Percentiles rank a stretch among this genome's conserved stretches.
Evolutionary conservation across 2,329 filamentous ascomycete genomes (phyloP).

Genomic region (Fusarium chaquense): DNA sequence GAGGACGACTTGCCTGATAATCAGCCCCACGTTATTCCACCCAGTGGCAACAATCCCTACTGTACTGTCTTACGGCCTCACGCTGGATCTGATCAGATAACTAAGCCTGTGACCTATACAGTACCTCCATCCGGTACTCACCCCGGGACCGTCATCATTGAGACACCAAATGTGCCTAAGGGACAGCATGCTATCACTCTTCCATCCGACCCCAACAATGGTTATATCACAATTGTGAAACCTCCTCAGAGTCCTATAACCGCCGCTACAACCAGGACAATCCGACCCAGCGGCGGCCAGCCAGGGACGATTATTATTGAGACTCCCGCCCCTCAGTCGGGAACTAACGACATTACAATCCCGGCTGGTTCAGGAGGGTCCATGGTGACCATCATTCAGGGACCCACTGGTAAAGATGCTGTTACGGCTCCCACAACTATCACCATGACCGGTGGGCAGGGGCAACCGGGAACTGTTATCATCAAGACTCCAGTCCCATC

Average conservation of each 20-base stretch:
- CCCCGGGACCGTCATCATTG: conserved; percentile 29
- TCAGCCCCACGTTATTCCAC: conserved; percentile 23
- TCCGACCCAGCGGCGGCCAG: conserved; percentile 1
- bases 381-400: conserved; percentile 21
- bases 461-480: conserved; percentile 30
- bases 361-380: conserved; percentile 23
- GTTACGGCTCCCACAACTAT: conserved; percentile 24
- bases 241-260: conserved; percentile 22
- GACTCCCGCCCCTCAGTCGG: conserved; percentile 22
- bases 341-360: conserved; percentile 27
- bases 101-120: conserved; percentile 30
- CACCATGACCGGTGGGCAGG: conserved; percentile 18
- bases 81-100: conserved; percentile 22
- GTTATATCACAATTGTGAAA: conserved; percentile 30
- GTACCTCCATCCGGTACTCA: conserved; percentile 16
- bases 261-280: conserved; percentile 29
- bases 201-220: conserved; percentile 29
- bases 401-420: conserved; percentile 26
- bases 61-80: conserved; percentile 26
- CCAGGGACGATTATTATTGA: conserved; percentile 36
- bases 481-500: conserved; percentile 29
- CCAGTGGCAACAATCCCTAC: conserved; percentile 19
- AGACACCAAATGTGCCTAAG: conserved; percentile 19
- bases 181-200: conserved; percentile 29
- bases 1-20: conserved; percentile 7